Base-by-base conservation (phyloP, 106 monocot genomes). In the Phalaenopsis aphrodite region DNA sequence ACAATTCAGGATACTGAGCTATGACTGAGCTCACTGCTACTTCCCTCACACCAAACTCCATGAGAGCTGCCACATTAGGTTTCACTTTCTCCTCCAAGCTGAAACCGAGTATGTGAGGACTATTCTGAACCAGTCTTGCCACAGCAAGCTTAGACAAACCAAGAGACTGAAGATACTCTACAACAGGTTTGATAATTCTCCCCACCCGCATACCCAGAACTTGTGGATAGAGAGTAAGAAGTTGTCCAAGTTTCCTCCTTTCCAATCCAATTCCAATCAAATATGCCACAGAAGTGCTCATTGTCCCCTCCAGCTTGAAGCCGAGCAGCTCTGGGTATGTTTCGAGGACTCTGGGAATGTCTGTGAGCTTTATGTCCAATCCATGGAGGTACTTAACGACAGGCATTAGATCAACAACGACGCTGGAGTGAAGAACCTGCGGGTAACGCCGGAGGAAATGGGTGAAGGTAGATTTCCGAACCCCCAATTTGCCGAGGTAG, bases 241-340 rank as follows among this genome's bases (percentile, higher is more conserved):
- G 77, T n/a, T 84, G 72, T 8, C 98, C 95, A 11, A 95, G 80
- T 79, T 94, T 82, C 58, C 98, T 84, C 65, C 94, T 83, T 0
- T 78, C 88, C 19, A 99, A 95, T 0, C 98, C 98, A 43, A 99
- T 95, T 14, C 87, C 95, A 12, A 99, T 83, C 41, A 99, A 79
- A 77, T 89, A 99, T 6, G 98, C 98, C 8, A 99, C 91, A 0
- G 95, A 99, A 7, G 98, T 99, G 87, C 98, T 99, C 94, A 99
- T 99, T 2, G 98, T 99, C 1, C 98, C 98, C 68, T 99, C 98
- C 55, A 99, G 56, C 76, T 99, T 99, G 87, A 94, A 99, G 11
- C 98, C 94, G 3, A 99, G 90, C 23, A 99, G 42, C 87, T 99
- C 94, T 5, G 95, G 98, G 82, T 99, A 99, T 72, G 77, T 79